These are phyloP conservation scores for Paramecium pentaurelia DNA, from an alignment of 73 alveolate genomes.

Conservation along the genomic window DNA sequence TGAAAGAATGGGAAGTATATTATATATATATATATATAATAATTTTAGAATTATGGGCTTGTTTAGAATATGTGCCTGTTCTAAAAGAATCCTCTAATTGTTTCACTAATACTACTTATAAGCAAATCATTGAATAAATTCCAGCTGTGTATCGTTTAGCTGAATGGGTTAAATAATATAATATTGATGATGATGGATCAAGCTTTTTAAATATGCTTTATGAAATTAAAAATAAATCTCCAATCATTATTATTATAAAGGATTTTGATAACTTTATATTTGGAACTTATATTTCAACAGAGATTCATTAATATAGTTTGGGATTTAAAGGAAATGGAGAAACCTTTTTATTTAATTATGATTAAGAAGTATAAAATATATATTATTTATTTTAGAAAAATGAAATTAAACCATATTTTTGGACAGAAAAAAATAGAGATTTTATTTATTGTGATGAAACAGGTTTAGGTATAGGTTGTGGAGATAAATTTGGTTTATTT, in stretches of 20 bases:
- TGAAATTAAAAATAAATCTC: not conserved
- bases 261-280: not conserved
- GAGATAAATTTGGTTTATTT: conserved; percentile 46
- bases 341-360: conserved; percentile 17
- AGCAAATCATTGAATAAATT: not conserved
- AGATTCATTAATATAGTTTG: not conserved
- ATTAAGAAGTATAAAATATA: not conserved
- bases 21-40: not conserved
- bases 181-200: conserved; percentile 5
- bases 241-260: not conserved
- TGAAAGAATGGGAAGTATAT: conserved; percentile 41
- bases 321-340: conserved; percentile 9
- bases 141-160: conserved; percentile 45
- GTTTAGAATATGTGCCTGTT: conserved; percentile 37
- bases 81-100: not conserved
- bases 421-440: conserved; percentile 27
- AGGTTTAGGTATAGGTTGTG: conserved; percentile 28
- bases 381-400: not conserved
- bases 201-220: not conserved
- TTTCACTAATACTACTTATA: not conserved
- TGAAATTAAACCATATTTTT: not conserved
- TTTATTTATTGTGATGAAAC: not conserved
- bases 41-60: conserved; percentile 15
- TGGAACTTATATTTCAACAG: conserved; percentile 7
- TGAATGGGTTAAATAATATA: not conserved